Conservation (phyloP, 306 rosid genomes). For the Gillenia trifoliata region DNA sequence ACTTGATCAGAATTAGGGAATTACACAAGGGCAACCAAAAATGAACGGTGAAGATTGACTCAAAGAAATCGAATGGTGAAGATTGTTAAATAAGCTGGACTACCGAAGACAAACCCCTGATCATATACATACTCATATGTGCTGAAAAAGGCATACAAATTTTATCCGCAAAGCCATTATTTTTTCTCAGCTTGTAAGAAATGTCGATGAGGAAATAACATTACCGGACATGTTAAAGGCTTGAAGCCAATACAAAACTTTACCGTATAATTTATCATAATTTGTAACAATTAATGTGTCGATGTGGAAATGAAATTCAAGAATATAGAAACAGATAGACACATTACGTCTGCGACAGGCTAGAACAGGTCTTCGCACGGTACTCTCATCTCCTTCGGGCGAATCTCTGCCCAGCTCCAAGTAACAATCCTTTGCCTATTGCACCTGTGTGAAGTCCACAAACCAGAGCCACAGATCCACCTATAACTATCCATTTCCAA, state of each 20-base stretch:
- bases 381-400: slow-evolving; percentile 48
- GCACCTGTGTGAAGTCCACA: slow-evolving; percentile 83
- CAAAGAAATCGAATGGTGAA: too few species aligned
- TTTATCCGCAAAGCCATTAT: not conserved
- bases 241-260: slow-evolving; percentile 1
- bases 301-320: not conserved
- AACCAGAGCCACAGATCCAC: slow-evolving; percentile 89
- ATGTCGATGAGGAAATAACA: not conserved
- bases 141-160: not conserved
- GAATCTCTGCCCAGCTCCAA: slow-evolving; percentile 89
- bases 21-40: too few species aligned
- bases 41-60: too few species aligned
- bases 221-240: not conserved
- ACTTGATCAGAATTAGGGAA: too few species aligned
- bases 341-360: slow-evolving; percentile 13
- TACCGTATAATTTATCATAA: not conserved
- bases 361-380: slow-evolving; percentile 12
- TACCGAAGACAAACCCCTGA: too few species aligned
- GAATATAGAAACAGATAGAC: slow-evolving; percentile 3
- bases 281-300: not conserved
- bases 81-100: too few species aligned
- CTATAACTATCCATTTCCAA: slow-evolving; percentile 94
- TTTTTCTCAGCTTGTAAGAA: not conserved
- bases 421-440: slow-evolving; percentile 67
- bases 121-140: too few species aligned